Conservation (phyloP, 768 basidiomycete species). For the Rhodotorula sphaerocarpa region DNA sequence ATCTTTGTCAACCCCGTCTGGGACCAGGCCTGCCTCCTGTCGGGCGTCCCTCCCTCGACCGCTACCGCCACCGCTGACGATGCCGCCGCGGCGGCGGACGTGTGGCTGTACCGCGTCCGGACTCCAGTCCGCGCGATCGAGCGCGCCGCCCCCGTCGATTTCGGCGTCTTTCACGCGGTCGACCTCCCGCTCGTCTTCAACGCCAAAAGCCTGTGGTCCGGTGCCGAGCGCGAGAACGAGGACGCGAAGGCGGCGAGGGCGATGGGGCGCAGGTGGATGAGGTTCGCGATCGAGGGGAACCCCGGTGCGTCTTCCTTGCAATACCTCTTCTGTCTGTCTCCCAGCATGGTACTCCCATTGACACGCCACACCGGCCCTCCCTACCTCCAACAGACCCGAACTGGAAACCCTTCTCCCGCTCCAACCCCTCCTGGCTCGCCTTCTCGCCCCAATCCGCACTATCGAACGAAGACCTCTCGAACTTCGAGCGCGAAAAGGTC, state of each 20-base stretch:
- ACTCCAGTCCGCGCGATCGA: neutral
- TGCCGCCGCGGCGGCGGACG: neutral
- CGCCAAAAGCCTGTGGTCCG: constrained; percentile 9
- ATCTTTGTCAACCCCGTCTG: constrained; percentile 29
- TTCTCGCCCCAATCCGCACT: constrained; percentile 1
- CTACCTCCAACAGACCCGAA: neutral
- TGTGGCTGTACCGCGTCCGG: neutral
- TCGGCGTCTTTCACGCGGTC: constrained; percentile 13
- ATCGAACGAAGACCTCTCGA: constrained; percentile 2
- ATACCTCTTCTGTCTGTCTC: neutral
- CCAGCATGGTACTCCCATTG: neutral
- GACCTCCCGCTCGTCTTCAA: constrained; percentile 33
- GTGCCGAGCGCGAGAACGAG: neutral
- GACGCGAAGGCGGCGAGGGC: constrained; percentile 7
- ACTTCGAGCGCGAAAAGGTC: constrained; percentile 7
- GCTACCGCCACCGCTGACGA: too few species aligned
- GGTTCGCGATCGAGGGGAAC: constrained; percentile 12
- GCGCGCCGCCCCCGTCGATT: neutral
- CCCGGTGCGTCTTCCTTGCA: constrained; percentile 10
- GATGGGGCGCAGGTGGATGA: constrained; percentile 11
- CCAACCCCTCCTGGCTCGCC: constrained; percentile 26
- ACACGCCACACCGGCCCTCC: neutral
- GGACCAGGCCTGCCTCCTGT: constrained; percentile 14
- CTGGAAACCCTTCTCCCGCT: neutral
- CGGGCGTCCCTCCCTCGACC: too few species aligned